Evolutionary conservation across 2,329 filamentous ascomycete genomes (phyloP).

Genomic region (Aurifilum marmelostoma): DNA sequence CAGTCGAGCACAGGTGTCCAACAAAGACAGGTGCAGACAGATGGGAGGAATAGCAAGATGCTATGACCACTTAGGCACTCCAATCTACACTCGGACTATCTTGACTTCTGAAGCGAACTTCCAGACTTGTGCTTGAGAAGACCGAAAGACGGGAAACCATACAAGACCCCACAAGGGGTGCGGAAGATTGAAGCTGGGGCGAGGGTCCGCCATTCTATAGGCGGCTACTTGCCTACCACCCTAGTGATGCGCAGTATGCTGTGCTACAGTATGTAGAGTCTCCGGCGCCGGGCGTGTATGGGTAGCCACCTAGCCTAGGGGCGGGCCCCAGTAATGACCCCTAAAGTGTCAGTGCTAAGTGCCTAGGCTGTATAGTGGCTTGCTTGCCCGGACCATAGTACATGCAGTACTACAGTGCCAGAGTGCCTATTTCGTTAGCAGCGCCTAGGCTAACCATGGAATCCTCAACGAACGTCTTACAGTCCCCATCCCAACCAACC

Average conservation of each 20-base stretch:
- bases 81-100: too few species aligned
- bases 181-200: not conserved
- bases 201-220: not conserved
- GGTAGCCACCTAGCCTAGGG: too few species aligned
- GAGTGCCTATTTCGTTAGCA: not conserved
- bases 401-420: not conserved
- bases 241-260: too few species aligned
- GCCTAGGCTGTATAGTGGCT: not conserved
- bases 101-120: too few species aligned
- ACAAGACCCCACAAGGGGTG: not conserved
- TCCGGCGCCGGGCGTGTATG: too few species aligned
- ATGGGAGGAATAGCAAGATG: not conserved
- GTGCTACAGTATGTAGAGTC: too few species aligned
- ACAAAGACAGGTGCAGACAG: not conserved
- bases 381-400: not conserved
- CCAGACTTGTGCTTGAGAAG: too few species aligned
- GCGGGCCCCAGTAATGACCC: not conserved
- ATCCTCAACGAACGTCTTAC: not conserved
- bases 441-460: not conserved
- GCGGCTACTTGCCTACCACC: not conserved
- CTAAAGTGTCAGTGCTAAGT: too few species aligned
- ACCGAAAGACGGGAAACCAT: not conserved
- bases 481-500: not conserved
- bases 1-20: not conserved
- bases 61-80: not conserved